Evolutionary conservation across 148 eudicot species (phyloP).

Genomic region (Cornus controversa): DNA sequence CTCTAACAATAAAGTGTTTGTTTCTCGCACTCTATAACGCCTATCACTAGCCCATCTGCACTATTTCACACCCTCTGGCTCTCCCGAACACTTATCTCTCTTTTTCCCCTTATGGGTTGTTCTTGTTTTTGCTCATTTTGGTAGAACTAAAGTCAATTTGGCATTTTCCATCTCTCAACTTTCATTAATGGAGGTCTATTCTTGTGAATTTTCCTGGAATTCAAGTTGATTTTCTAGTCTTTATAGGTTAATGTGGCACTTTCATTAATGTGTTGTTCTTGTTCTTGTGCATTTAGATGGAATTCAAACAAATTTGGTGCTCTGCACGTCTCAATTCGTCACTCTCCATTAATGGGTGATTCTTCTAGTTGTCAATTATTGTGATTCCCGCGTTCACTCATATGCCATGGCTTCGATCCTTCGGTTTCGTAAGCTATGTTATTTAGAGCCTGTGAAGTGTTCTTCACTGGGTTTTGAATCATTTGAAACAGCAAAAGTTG

Average conservation of each 20-base stretch:
- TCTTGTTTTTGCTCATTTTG: not conserved
- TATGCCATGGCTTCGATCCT: slow-evolving; percentile 41
- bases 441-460: slow-evolving; percentile 26
- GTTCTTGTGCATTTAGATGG: not conserved
- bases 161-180: not conserved
- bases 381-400: not conserved
- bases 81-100: not conserved
- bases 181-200: not conserved
- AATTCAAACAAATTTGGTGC: not conserved
- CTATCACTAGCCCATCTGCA: not conserved
- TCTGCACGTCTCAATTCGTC: not conserved
- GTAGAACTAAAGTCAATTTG: not conserved
- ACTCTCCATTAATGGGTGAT: not conserved
- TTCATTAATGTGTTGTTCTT: not conserved
- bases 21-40: not conserved
- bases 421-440: slow-evolving; percentile 40
- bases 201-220: not conserved
- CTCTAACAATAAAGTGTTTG: slow-evolving; percentile 14
- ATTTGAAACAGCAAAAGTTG: slow-evolving; percentile 17
- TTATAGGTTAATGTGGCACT: no score
- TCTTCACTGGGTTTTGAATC: slow-evolving; percentile 15
- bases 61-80: not conserved
- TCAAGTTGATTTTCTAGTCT: not conserved
- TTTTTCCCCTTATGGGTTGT: not conserved
- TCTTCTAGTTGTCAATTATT: not conserved